Percentiles rank a stretch among this genome's conserved stretches.
Conservation (phyloP, 805 yeast species). For the Candida ortonii region DNA sequence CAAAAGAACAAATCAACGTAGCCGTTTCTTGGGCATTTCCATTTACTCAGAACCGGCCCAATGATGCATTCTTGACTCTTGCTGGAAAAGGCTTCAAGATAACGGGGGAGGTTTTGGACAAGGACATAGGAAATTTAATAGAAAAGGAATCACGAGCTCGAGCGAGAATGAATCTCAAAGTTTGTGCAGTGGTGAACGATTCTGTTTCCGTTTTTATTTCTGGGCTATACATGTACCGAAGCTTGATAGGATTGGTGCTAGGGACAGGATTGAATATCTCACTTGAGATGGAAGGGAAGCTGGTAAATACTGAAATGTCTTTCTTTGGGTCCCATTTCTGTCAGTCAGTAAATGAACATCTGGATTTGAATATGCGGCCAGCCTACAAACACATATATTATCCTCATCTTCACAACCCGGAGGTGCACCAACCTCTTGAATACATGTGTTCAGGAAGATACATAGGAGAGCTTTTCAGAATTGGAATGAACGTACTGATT, state of each 20-base stretch:
- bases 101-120: slow-evolving; percentile 38
- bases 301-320: slow-evolving; percentile 54
- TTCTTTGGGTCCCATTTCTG: slow-evolving; percentile 46
- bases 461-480: slow-evolving; percentile 50
- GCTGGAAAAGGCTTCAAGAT: slow-evolving; percentile 64
- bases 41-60: slow-evolving; percentile 38
- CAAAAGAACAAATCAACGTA: slow-evolving; percentile 28
- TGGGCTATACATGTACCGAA: slow-evolving; percentile 36
- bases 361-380: slow-evolving; percentile 35
- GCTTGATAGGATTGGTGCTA: slow-evolving; percentile 53
- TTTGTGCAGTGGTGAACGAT: slow-evolving; percentile 53
- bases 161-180: slow-evolving; percentile 32
- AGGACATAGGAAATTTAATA: slow-evolving; percentile 42
- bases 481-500: slow-evolving; percentile 38
- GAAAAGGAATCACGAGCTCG: slow-evolving; percentile 31
- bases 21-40: slow-evolving; percentile 64
- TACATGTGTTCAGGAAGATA: slow-evolving; percentile 54
- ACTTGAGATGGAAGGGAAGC: slow-evolving; percentile 31
- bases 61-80: slow-evolving; percentile 44
- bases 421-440: slow-evolving; percentile 53
- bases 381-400: not conserved
- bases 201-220: slow-evolving; percentile 64
- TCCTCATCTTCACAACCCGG: slow-evolving; percentile 3
- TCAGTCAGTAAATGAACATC: slow-evolving; percentile 39
- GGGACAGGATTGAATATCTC: slow-evolving; percentile 70